Base-by-base conservation (phyloP, 2,329 filamentous ascomycete genomes). In the Epichloe hybrida region DNA sequence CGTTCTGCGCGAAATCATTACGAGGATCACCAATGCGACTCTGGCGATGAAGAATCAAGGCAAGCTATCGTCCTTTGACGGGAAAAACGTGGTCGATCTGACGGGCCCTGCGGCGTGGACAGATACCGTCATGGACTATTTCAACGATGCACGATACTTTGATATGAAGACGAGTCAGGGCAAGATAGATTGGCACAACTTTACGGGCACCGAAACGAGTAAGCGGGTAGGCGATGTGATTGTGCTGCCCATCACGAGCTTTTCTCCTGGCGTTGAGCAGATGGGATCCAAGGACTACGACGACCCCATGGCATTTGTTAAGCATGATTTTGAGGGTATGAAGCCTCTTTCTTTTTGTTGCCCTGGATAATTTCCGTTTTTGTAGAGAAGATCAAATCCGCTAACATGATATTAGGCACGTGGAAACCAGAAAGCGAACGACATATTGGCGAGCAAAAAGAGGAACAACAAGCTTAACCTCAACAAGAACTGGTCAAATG, bases 41-140 rank as follows among this genome's bases (percentile, higher is more conserved):
- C 72, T 97, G 47, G 73, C 76, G 53, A 78, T 84, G 68, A 89
- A 94, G 73, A 73, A 73, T 50, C 67, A 72, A 7, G 86, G 86
- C 20, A 73, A 75, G 45, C 74, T 95, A 20, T 74, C 73, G 52
- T 75, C 72, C 34, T 69, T 78, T 52, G 59, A 66, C 11, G 79
- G 84, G 61, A 86, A 85, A 68, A 83, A 81, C 52, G 85, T 97
- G 27, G 84, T 97, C 52, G 91, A 97, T 66, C 93, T 95, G 61
- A 97, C 93, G 0, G 93, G 93, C 0, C 93, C 93, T 0, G 93
- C 87, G 0, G 70, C 95, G 38, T 98, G 93, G 93, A 98, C 93
- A 0, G 93, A 98, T 67, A 75, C 77, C 21, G 77, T 98, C 55
- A 95, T 98, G 69, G 77, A 82, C 53, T 98, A 95, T 70, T 88